Base-by-base conservation (phyloP, 1,139 yeast genomes). In the Protomyces inundatus region DNA sequence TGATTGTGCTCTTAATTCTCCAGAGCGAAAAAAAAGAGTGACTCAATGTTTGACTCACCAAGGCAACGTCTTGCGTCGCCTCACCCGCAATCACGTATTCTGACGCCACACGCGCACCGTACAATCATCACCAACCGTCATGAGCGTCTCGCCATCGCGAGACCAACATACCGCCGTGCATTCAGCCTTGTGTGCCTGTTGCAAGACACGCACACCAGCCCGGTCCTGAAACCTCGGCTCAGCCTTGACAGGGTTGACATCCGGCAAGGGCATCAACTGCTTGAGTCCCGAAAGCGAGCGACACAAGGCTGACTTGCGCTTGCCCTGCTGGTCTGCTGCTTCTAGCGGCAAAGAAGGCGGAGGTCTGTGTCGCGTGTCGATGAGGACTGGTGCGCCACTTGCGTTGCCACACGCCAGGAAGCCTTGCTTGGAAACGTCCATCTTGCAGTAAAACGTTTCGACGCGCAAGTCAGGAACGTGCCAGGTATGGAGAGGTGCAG, bases 371-470 rank as follows among this genome's bases (percentile, higher is more conserved):
- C 36, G 42, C 14, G 55, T 52, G 45, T 58, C 62, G 30, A 58
- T 23, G n/a, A 58, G 33, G 36, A 52, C 56, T 4, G 62, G 62
- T 6, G 30, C 12, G 1, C 62, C 62, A 12, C 10, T 40, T 32
- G 48, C 6, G 23, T 58, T 58, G 16, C 62, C 62, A 52, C 62
- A 58, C 14, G 50, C 56, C 52, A 58, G 36, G 34, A 58, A 52
- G 32, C 50, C 62, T 35, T 58, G 56, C 30, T 52, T 40, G 51
- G 56, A 51, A 53, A 58, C 45, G 9, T 37, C 14, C 10, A 50
- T 30, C 10, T 58, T 51, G 54, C 55, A 40, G 36, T 52, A 58
- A 32, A 58, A 58, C 12, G 62, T 12, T 23, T 14, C 45, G 34
- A 58, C 37, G 16, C 45, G 46, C 53, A 58, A 10, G n/a, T 35